Evolutionary conservation across 352 stramenopile species (phyloP).

Genomic region (Phytophthora chlamydospora): DNA sequence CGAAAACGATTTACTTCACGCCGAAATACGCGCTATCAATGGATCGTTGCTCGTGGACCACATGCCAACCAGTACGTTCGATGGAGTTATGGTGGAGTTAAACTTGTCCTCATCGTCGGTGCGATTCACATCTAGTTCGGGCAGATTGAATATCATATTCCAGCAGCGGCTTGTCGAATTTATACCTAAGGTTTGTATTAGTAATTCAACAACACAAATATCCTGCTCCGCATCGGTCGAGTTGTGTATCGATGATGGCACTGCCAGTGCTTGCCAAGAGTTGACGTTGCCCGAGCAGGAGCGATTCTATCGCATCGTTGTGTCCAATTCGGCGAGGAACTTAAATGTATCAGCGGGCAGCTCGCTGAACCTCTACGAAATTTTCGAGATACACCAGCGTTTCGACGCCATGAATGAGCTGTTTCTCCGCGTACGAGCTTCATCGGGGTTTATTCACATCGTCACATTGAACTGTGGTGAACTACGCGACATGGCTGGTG

Average conservation of each 20-base stretch:
- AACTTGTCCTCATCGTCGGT: constrained; percentile 11
- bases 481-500: background rate
- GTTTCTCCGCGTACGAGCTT: constrained; percentile 27
- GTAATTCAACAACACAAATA: background rate
- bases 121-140: constrained; percentile 28
- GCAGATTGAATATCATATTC: constrained; percentile 40
- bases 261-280: constrained; percentile 24
- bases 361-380: constrained; percentile 29
- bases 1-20: constrained; percentile 33
- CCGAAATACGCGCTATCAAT: constrained; percentile 38
- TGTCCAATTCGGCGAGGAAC: constrained; percentile 9
- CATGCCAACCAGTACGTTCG: constrained; percentile 24
- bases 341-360: constrained; percentile 11
- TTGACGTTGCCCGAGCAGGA: constrained; percentile 26
- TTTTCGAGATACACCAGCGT: constrained; percentile 20
- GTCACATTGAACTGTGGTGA: constrained; percentile 20
- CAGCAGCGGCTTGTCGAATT: constrained; percentile 34
- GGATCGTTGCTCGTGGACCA: constrained; percentile 30
- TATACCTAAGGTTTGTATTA: constrained; percentile 9
- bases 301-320: constrained; percentile 18
- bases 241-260: constrained; percentile 41
- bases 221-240: constrained; percentile 20
- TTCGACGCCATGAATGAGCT: constrained; percentile 20
- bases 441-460: constrained; percentile 17
- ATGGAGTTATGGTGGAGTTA: constrained; percentile 33